These are phyloP conservation scores for Yarrowia hollandica DNA, from an alignment of 805 yeast genomes.

Conservation along the genomic window DNA sequence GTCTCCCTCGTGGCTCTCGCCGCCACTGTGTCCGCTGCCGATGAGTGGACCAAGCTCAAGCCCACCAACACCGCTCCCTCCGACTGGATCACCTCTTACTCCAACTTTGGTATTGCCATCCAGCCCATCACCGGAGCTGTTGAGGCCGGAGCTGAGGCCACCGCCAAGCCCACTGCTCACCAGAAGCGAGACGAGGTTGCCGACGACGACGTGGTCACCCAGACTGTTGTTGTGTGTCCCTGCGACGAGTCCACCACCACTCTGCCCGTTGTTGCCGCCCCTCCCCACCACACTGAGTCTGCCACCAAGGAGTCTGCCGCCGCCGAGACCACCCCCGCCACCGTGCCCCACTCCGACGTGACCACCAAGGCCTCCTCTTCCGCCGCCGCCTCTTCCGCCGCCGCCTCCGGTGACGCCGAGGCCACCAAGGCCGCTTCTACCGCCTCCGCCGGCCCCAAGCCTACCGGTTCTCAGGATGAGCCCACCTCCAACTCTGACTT, in stretches of 20 bases:
- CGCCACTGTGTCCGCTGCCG: conserved; percentile 20
- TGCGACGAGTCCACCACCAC: conserved; percentile 26
- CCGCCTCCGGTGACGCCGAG: background rate
- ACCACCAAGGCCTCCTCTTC: conserved; percentile 21
- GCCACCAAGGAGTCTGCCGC: background rate
- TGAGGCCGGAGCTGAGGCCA: conserved; percentile 25
- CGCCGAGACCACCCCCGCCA: conserved; percentile 25
- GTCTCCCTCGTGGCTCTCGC: conserved; percentile 16
- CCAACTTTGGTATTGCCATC: conserved; percentile 25
- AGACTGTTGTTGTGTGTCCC: conserved; percentile 26
- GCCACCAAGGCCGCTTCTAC: conserved; percentile 7
- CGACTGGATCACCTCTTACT: conserved; percentile 16
- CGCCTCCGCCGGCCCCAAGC: conserved; percentile 21
- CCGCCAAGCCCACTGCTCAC: conserved; percentile 20
- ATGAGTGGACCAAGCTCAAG: conserved; percentile 26
- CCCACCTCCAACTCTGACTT: conserved; percentile 22
- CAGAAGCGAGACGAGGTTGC: conserved; percentile 4
- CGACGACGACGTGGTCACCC: conserved; percentile 20
- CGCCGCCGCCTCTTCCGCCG: background rate
- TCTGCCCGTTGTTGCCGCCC: conserved; percentile 23
- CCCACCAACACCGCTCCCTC: conserved; percentile 16
- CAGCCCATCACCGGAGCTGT: conserved; percentile 24
- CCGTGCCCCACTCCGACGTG: conserved; percentile 21
- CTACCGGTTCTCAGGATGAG: conserved; percentile 14
- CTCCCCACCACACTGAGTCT: background rate